phyloP scores from a whole-genome alignment of 805 yeast species.

The Wickerhamiella qilinensis region DNA sequence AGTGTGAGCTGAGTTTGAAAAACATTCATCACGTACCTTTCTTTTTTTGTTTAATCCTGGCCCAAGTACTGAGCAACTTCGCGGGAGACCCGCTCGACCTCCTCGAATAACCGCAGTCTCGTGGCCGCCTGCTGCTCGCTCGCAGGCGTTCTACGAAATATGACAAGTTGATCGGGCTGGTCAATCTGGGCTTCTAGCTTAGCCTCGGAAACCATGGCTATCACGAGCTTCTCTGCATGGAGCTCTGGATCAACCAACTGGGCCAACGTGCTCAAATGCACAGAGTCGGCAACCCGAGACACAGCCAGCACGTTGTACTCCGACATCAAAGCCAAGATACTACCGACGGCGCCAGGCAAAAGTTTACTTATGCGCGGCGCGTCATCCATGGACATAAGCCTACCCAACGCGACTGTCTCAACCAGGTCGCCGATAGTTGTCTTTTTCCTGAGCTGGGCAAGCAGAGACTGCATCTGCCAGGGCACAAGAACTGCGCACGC shows the following conservation, averaged over 20 bases:
- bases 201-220: constrained; percentile 5
- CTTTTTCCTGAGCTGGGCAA: neutral
- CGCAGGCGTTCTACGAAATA: constrained; percentile 4
- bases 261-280: constrained; percentile 5
- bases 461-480: constrained; percentile 1
- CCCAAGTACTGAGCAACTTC: neutral
- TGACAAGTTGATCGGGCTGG: constrained; percentile 7
- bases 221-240: constrained; percentile 6
- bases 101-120: constrained; percentile 2
- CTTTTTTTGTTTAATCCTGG: neutral
- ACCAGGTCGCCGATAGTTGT: constrained; percentile 1
- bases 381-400: neutral
- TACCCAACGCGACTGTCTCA: neutral
- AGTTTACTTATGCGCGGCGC: too few species aligned
- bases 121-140: neutral
- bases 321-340: constrained; percentile 3
- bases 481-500: constrained; percentile 4
- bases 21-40: constrained; percentile 18
- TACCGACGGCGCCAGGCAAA: neutral
- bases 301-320: constrained; percentile 10
- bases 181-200: constrained; percentile 9
- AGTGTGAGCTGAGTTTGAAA: constrained; percentile 20
- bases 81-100: constrained; percentile 4
- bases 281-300: constrained; percentile 9
- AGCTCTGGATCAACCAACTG: constrained; percentile 1